Evolutionary conservation across 352 stramenopile species (phyloP), one percentile per base, ranked within the genome.

Genomic region (Phytophthora pinifolia): DNA sequence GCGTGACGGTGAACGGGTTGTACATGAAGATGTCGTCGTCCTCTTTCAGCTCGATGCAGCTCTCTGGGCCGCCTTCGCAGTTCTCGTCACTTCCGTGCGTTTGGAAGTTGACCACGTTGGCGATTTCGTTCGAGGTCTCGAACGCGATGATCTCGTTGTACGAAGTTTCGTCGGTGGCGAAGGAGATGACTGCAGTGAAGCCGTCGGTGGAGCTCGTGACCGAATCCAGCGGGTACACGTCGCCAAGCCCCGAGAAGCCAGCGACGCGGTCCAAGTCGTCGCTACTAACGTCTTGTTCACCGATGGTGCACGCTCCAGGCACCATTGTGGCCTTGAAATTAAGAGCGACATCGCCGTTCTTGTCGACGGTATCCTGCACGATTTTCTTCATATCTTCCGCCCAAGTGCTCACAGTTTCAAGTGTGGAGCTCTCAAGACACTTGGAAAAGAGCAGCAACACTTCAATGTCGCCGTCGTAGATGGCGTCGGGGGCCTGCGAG

Each of bases 381-480:
- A 59, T 59, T 1, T 35, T 62, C 45, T 54, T 50, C 39, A 69
- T 62, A 22, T 62, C 54, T 9, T 18, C 46, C 6, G 83, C 56
- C 79, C 79, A 86, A 0, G 45, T 56, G 13, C 81, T 64, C 18
- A 87, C 64, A 5, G 53, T 56, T 13, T 43, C 34, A 4, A 89
- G 46, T 10, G 57, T 32, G 15, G 60, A 55, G 9, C 62, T 41
- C 45, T 65, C 66, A n/a, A 86, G 25, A 30, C 76, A 86, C 43
- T 83, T 80, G 36, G 76, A 86, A 50, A 89, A 72, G 14, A 65
- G 56, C 9, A 87, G 56, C 9, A 87, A 22, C 2, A 86, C 73
- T 15, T 70, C 75, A n/a, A 68, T 65, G 2, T 51, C 33, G 12
- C 47, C 62, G 25, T 58, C 38, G 31, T 49, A 58, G 39, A 70